Evolutionary conservation across 495 filamentous ascomycete species (phyloP), one percentile per base, ranked within the genome.

Genomic region (Penicillium samsonianum): DNA sequence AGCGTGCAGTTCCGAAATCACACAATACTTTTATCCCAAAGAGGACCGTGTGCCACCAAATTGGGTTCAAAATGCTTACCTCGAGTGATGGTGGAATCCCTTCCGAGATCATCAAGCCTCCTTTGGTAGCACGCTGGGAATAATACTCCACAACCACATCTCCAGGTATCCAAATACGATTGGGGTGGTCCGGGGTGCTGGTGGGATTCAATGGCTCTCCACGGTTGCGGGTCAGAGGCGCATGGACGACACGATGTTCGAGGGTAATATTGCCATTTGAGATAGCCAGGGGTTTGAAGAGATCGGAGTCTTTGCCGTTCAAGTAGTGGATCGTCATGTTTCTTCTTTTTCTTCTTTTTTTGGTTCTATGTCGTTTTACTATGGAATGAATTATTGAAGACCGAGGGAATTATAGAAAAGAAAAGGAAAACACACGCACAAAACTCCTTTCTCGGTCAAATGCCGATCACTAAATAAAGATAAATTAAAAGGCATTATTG

Each of bases 211-310:
- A 30, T 14, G 73, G 72, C 30, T 71, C 72, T 26, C 74, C 76
- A 9, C 82, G 78, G 53, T 80, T 79, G 28, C 82, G 76, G 38
- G 82, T 86, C 56, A 84, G 53, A 2, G 82, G 83, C 4, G 81
- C 81, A 71, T 83, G 76, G 14, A 79, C 70, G 42, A 85, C 65
- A 37, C 81, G 80, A 65, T 86, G 81, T 31, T 69, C 66, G 41
- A 84, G 81, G 14, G 67, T 76, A 50, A 82, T 63, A 12, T 72
- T 65, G 50, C 80, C 80, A 73, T 73, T 72, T 50, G 56, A 64
- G 28, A 86, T 73, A 43, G 68, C 65, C 55, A 87, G 63, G 10
- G 85, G 82, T 28, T 70, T 65, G 67, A 88, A 88, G 37, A 87
- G 74, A 43, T 53, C 59, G 2, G 73, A 76, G 4, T 65, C 7